Percentiles rank a stretch among this genome's conserved stretches.
Conservation (phyloP, 192 early-diverging fungal genomes). For the Coemansia sp. region DNA sequence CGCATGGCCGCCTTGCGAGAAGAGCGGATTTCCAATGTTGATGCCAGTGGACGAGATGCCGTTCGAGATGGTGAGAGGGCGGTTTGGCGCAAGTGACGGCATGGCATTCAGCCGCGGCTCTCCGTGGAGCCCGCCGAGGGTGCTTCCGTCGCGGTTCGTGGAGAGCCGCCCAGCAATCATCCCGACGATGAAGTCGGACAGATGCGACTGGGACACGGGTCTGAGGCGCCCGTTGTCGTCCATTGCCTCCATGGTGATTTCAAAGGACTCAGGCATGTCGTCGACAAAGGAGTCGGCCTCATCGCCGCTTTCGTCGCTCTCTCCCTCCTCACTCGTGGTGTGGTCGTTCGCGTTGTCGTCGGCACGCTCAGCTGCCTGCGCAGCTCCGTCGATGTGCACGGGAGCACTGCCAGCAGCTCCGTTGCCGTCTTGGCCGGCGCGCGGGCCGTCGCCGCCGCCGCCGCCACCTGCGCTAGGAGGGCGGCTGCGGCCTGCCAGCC, state of each 20-base stretch:
- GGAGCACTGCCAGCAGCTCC: not conserved
- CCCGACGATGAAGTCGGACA: conserved; percentile 34
- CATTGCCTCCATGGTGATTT: conserved; percentile 49
- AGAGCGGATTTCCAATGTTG: conserved; percentile 1
- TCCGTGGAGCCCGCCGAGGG: conserved; percentile 1
- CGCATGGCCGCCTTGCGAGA: not conserved
- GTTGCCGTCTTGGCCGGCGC: not conserved
- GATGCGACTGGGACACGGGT: conserved; percentile 1
- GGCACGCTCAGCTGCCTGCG: conserved; percentile 12
- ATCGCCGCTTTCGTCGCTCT: conserved; percentile 30
- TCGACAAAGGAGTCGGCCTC: conserved; percentile 33
- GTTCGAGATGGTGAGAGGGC: conserved; percentile 26
- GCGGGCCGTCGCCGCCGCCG: conserved; percentile 5
- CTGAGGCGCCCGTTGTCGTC: conserved; percentile 18
- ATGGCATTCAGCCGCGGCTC: conserved; percentile 10
- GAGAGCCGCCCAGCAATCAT: conserved; percentile 22
- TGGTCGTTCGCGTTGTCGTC: conserved; percentile 10
- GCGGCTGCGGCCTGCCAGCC: conserved; percentile 13
- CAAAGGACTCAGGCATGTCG: conserved; percentile 30
- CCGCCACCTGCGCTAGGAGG: conserved; percentile 18
- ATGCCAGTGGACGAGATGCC: conserved; percentile 14
- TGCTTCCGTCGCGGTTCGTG: conserved; percentile 5
- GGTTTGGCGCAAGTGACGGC: conserved; percentile 10
- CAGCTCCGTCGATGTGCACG: not conserved
- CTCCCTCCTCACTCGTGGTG: conserved; percentile 15